A percentile compares a stretch with the other conserved stretches of the same genome.
Evolutionary conservation across 208 protist species (phyloP).

Genomic region (Herpetomonas muscarum): DNA sequence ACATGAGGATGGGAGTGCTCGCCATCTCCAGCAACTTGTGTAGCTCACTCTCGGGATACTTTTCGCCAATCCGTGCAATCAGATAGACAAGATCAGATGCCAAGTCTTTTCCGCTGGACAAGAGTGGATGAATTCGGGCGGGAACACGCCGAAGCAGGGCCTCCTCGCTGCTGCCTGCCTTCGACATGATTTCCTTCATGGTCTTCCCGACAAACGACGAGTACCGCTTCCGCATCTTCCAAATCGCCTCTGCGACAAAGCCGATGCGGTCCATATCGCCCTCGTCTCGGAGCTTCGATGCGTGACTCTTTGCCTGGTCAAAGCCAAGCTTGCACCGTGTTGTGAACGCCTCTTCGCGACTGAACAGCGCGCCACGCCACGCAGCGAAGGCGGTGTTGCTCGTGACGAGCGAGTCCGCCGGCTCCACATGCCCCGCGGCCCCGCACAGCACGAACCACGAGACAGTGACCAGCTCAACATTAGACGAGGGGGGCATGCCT

Average conservation of each 20-base stretch:
- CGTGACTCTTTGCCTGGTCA: constrained; percentile 52
- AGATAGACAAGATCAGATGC: constrained; percentile 44
- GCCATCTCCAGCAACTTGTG: constrained; percentile 45
- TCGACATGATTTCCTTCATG: constrained; percentile 26
- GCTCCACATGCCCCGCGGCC: constrained; percentile 1
- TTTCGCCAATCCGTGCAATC: constrained; percentile 16
- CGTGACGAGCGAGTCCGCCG: background rate
- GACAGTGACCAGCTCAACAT: constrained; percentile 38
- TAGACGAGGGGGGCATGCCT: constrained; percentile 8
- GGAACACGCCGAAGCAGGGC: background rate
- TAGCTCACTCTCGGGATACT: constrained; percentile 20
- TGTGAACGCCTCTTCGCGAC: constrained; percentile 55
- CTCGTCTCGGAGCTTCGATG: constrained; percentile 31
- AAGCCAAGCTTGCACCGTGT: constrained; percentile 37
- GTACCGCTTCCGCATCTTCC: constrained; percentile 32
- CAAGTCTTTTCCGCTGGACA: constrained; percentile 15
- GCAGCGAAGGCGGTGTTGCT: constrained; percentile 40
- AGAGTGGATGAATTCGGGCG: constrained; percentile 13
- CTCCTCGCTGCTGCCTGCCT: constrained; percentile 8
- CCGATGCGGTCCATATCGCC: constrained; percentile 39
- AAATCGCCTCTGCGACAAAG: constrained; percentile 36
- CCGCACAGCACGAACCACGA: constrained; percentile 38
- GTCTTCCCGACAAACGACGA: constrained; percentile 44
- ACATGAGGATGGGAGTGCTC: constrained; percentile 36
- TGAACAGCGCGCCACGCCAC: constrained; percentile 46